A percentile compares a stretch with the other conserved stretches of the same genome.
Conservation (phyloP, 768 basidiomycete genomes). For the Mycena haematopus region DNA sequence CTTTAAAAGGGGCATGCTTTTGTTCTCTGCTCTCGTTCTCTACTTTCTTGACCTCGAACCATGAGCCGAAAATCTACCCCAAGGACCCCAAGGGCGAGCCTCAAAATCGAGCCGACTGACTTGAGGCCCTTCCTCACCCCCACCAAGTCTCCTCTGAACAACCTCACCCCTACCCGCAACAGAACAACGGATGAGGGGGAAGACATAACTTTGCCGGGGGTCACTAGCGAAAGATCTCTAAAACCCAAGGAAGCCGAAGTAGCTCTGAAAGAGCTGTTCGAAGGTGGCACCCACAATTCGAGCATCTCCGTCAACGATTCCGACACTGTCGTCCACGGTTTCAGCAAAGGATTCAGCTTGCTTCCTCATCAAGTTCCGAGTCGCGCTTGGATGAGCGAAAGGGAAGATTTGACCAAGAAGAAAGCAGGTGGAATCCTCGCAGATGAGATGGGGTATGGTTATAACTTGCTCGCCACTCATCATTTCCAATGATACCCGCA, state of each 20-base stretch:
- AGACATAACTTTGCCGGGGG: conserved; percentile 21
- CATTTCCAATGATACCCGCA: conserved; percentile 35
- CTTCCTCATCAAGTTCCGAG: conserved; percentile 90
- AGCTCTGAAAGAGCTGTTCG: conserved; percentile 78
- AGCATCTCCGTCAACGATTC: conserved; percentile 63
- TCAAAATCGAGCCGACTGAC: not conserved
- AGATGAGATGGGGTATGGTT: conserved; percentile 87
- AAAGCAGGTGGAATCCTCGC: conserved; percentile 88
- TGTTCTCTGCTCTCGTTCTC: not conserved
- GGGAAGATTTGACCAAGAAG: conserved; percentile 73
- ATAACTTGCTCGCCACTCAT: not conserved
- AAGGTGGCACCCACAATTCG: conserved; percentile 65
- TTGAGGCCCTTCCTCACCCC: not conserved
- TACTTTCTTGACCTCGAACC: not conserved
- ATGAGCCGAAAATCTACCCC: conserved; percentile 17
- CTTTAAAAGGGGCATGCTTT: not conserved
- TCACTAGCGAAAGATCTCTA: conserved; percentile 1
- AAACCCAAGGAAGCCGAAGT: conserved; percentile 68
- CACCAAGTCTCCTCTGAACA: not conserved
- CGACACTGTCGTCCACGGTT: conserved; percentile 77
- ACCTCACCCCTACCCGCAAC: too few relatives aligned
- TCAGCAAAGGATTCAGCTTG: conserved; percentile 69
- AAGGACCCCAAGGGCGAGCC: not conserved
- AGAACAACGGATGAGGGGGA: not conserved
- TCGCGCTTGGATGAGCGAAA: conserved; percentile 84